Base-by-base conservation (phyloP, 208 protist species). In the Crithidia mellificae region DNA sequence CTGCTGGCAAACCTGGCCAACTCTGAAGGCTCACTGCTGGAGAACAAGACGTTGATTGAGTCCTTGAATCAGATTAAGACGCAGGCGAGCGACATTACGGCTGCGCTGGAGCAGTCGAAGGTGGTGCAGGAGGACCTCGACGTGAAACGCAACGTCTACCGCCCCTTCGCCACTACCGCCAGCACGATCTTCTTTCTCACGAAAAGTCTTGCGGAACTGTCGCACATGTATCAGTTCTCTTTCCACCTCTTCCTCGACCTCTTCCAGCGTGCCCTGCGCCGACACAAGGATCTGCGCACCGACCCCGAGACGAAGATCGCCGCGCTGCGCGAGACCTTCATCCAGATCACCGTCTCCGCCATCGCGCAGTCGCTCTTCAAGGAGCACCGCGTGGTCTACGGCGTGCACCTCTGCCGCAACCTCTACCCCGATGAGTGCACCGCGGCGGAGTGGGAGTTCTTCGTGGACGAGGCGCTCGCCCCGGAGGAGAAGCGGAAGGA, bases 211-310 rank as follows among this genome's bases (percentile, higher is more conserved):
- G 72, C 78, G 52, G 72, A 83, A 39, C 69, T 99, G 2, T 99
- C 97, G 55, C 86, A 97, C 71, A 99, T 99, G 98, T 99, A 99
- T 72, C 92, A 97, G 72, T 99, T 99, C 79, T 96, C 92, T 39
- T 91, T 98, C 17, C 63, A 85, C 36, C 74, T 90, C 14, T 99
- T 98, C 77, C 83, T 99, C 68, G 61, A 72, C 32, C 75, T 97
- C 24, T 96, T 95, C 75, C 68, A 72, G 43, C 74, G 80, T 11
- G 87, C 87, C n/a, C 77, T 94, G 46, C 67, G 47, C 46, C 63
- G 62, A 22, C 89, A 95, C 72, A 83, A 83, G 62, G 83, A 88
- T 24, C 69, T 90, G 22, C 81, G 81, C 56, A 93, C 84, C 15
- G 88, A 92, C 71, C 72, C 87, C 0, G 90, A 96, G 52, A 90